Percentiles rank a stretch among this genome's conserved stretches.
These are phyloP conservation scores for Lyophyllum semitale DNA, from an alignment of 768 basidiomycete genomes.

Conservation along the genomic window DNA sequence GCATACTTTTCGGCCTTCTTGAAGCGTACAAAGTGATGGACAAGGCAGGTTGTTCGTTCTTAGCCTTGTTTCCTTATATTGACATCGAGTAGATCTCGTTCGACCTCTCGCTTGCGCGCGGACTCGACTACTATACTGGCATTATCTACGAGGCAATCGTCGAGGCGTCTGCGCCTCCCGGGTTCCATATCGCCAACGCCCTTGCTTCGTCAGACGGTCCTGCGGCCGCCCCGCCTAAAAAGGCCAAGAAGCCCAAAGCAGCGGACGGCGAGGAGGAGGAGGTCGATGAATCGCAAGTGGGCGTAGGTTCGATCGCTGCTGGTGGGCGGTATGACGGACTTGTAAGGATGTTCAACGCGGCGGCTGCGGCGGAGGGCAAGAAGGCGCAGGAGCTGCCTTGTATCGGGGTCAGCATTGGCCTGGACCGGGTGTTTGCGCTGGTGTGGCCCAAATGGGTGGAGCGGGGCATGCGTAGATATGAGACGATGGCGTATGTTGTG, in stretches of 20 bases:
- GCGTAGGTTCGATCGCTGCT: slow-evolving; percentile 99
- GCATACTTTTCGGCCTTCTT: slow-evolving; percentile 78
- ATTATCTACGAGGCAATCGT: slow-evolving; percentile 97
- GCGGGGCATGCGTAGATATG: slow-evolving; percentile 78
- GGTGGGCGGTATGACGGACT: slow-evolving; percentile 97
- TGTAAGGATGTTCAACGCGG: slow-evolving; percentile 87
- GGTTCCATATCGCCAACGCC: slow-evolving; percentile 59
- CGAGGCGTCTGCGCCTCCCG: slow-evolving; percentile 91
- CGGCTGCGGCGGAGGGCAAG: slow-evolving; percentile 77
- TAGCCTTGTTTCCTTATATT: neutral
- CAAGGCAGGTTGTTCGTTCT: slow-evolving; percentile 50
- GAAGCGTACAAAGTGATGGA: slow-evolving; percentile 77
- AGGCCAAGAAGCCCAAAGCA: slow-evolving; percentile 46
- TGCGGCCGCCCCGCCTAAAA: slow-evolving; percentile 28
- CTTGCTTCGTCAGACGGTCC: slow-evolving; percentile 41
- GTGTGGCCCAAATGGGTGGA: slow-evolving; percentile 87
- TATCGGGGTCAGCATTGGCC: slow-evolving; percentile 88
- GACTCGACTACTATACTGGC: slow-evolving; percentile 98
- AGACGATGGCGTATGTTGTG: slow-evolving; percentile 94
- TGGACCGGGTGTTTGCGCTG: slow-evolving; percentile 92
- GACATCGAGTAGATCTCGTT: slow-evolving; percentile 77
- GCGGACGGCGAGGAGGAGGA: slow-evolving; percentile 70
- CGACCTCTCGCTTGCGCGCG: slow-evolving; percentile 95
- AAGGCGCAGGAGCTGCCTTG: slow-evolving; percentile 73
- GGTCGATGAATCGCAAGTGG: slow-evolving; percentile 89